Percentiles rank a stretch among this genome's conserved stretches.
Conservation (phyloP, 345 rosid species). For the Euclidium syriacum region DNA sequence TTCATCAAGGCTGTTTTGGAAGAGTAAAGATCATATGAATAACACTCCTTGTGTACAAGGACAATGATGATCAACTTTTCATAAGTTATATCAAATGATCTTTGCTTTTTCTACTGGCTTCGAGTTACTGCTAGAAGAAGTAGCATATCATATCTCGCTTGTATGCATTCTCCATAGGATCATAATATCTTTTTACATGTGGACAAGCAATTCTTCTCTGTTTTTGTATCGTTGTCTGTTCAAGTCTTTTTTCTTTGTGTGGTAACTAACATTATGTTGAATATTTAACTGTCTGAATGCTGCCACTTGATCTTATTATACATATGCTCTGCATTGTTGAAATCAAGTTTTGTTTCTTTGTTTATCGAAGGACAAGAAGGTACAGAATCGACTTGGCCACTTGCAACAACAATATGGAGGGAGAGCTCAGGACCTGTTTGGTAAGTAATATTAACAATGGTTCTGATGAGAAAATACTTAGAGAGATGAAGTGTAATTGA, state of each 20-base stretch:
- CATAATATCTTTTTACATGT: background rate
- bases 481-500: conserved; percentile 3
- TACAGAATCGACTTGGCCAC: conserved; percentile 63
- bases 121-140: background rate
- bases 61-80: background rate
- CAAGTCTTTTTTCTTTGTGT: background rate
- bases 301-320: background rate
- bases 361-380: conserved; percentile 61
- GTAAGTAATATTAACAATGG: conserved; percentile 39
- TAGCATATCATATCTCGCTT: background rate
- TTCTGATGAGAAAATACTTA: background rate
- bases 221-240: background rate
- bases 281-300: background rate
- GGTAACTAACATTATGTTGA: background rate
- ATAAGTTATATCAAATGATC: background rate
- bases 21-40: background rate
- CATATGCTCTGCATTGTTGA: background rate
- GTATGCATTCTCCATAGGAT: background rate
- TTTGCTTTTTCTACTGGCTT: background rate
- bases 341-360: conserved; percentile 17
- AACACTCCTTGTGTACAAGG: background rate
- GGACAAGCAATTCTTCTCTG: background rate
- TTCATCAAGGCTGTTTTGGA: background rate
- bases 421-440: conserved; percentile 38
- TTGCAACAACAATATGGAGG: conserved; percentile 52